A percentile compares a stretch with the other conserved stretches of the same genome.
Conservation (phyloP, 2,329 filamentous ascomycete genomes). For the Leptographium procerum region DNA sequence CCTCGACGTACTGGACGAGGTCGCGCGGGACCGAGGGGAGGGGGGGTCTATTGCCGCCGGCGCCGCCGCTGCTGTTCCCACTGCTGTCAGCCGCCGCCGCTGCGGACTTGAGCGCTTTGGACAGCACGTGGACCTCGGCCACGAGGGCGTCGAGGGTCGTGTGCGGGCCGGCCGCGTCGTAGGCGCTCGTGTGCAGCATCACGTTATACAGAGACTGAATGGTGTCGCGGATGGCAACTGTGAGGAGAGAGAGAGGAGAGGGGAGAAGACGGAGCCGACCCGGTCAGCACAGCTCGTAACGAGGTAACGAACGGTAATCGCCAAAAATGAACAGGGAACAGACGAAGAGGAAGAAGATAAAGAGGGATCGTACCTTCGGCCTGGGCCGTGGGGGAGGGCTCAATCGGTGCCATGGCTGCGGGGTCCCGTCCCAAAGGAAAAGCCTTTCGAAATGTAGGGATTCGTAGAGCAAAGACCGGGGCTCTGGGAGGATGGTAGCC, state of each 20-base stretch:
- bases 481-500: too few species aligned
- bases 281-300: too few species aligned
- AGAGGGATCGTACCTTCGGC: constrained; percentile 9
- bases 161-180: constrained; percentile 36
- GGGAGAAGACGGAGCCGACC: neutral
- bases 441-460: too few species aligned
- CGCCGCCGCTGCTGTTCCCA: constrained; percentile 15
- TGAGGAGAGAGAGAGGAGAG: neutral
- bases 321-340: neutral
- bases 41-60: constrained; percentile 1
- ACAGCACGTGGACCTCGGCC: constrained; percentile 37
- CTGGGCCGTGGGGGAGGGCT: constrained; percentile 8
- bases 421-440: too few species aligned
- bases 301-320: too few species aligned
- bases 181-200: constrained; percentile 51
- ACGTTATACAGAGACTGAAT: constrained; percentile 54
- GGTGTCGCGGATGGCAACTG: constrained; percentile 27
- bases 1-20: constrained; percentile 57
- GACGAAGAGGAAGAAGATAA: neutral
- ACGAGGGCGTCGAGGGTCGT: constrained; percentile 45
- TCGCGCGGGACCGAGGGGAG: constrained; percentile 49
- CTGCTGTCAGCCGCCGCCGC: constrained; percentile 23
- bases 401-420: constrained; percentile 30
- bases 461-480: too few species aligned
- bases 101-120: constrained; percentile 26